Conservation (phyloP, 495 filamentous ascomycete genomes). For the Penicillium robsamsonii region DNA sequence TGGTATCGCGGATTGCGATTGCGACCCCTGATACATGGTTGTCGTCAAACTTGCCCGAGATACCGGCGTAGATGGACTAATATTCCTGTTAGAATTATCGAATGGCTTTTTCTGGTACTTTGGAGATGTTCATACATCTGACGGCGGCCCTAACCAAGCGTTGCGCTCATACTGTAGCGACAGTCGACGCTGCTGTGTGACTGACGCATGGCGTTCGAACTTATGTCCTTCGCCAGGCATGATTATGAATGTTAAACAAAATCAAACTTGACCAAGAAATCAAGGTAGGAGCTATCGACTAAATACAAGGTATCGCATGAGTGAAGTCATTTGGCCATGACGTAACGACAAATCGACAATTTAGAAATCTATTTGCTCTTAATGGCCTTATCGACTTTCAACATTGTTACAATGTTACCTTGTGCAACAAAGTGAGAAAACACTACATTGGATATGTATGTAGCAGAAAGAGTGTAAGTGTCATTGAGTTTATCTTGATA, state of each 20-base stretch:
- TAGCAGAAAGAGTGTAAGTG: not conserved
- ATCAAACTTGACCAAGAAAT: not conserved
- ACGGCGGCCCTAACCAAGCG: conserved; percentile 23
- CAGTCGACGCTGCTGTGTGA: conserved; percentile 33
- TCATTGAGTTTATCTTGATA: not conserved
- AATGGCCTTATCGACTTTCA: not conserved
- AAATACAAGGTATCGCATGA: not conserved
- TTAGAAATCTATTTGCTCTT: not conserved
- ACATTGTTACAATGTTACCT: not conserved
- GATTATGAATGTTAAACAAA: not conserved
- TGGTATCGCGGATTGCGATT: conserved; percentile 71
- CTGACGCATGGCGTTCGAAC: conserved; percentile 35
- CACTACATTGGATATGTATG: not conserved
- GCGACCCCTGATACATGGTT: conserved; percentile 54
- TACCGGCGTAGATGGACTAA: conserved; percentile 64
- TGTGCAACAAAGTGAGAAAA: not conserved
- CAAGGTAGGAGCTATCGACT: not conserved
- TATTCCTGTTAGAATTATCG: conserved; percentile 3
- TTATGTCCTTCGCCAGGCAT: conserved; percentile 15
- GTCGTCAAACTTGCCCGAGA: conserved; percentile 53
- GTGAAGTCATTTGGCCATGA: conserved; percentile 10
- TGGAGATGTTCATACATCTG: conserved; percentile 19
- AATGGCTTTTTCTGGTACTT: not conserved
- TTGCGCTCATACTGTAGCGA: conserved; percentile 24
- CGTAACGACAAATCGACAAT: conserved; percentile 4